phyloP scores from a whole-genome alignment of 495 filamentous ascomycete species.

The Lentithecium fluviatile region DNA sequence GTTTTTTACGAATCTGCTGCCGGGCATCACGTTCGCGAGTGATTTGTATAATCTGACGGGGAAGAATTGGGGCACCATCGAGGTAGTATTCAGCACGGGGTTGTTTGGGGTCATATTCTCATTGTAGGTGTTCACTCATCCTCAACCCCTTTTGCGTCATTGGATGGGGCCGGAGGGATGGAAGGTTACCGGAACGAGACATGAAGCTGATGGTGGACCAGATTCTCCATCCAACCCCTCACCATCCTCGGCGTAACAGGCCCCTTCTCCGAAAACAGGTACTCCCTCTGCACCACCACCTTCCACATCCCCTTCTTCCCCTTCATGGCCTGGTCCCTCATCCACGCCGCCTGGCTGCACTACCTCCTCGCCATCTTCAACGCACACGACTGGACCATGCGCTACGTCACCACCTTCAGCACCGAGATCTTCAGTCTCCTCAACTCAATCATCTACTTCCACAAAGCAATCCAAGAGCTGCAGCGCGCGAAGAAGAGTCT shows the following conservation, averaged over 20 bases:
- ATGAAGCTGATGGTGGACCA: conserved; percentile 29
- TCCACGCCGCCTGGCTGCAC: conserved; percentile 70
- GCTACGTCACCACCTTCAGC: conserved; percentile 70
- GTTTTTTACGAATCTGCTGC: conserved; percentile 73
- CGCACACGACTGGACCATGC: conserved; percentile 76
- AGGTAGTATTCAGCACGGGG: conserved; percentile 70
- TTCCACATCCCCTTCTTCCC: conserved; percentile 68
- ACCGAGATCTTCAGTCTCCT: conserved; percentile 71
- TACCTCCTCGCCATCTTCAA: conserved; percentile 69
- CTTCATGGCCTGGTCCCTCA: conserved; percentile 74
- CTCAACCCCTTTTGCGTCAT: too few species aligned
- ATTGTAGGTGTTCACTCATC: conserved; percentile 50
- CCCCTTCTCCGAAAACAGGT: conserved; percentile 73
- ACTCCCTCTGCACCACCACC: conserved; percentile 55
- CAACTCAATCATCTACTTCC: conserved; percentile 74
- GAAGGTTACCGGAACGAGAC: too few species aligned
- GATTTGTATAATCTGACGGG: conserved; percentile 68
- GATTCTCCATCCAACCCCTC: conserved; percentile 67
- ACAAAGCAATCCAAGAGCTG: conserved; percentile 70
- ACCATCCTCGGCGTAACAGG: conserved; percentile 72
- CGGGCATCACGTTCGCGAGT: conserved; percentile 71
- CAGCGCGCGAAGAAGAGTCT: conserved; percentile 58
- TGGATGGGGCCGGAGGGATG: too few species aligned
- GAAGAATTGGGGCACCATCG: conserved; percentile 66
- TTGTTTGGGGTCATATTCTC: conserved; percentile 67